Conservation (phyloP, 495 filamentous ascomycete genomes). For the Penicilliopsis zonata region DNA sequence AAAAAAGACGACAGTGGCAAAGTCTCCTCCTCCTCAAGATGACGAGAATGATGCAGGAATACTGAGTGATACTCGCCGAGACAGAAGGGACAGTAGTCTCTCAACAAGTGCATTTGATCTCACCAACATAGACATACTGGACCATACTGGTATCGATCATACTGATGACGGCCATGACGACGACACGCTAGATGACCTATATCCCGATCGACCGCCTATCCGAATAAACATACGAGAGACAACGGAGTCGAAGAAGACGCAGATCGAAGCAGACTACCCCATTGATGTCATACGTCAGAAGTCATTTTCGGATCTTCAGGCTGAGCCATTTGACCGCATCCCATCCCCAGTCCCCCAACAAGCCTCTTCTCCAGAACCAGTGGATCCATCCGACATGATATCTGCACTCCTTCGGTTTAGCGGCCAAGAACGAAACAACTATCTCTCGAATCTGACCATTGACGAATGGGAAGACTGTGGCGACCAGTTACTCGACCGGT, state of each 20-base stretch:
- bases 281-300: slow-evolving; percentile 29
- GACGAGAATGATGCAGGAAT: slow-evolving; percentile 15
- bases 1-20: slow-evolving; percentile 2
- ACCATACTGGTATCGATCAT: no score
- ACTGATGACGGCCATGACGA: slow-evolving; percentile 20
- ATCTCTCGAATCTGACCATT: slow-evolving; percentile 52
- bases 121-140: slow-evolving; percentile 21
- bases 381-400: slow-evolving; percentile 12
- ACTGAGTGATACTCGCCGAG: slow-evolving; percentile 13
- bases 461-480: slow-evolving; percentile 75
- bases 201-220: slow-evolving; percentile 9
- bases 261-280: slow-evolving; percentile 29
- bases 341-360: slow-evolving; percentile 12
- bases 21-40: slow-evolving; percentile 7
- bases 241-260: slow-evolving; percentile 21
- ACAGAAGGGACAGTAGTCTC: slow-evolving; percentile 16
- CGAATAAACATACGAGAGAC: slow-evolving; percentile 8
- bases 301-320: slow-evolving; percentile 29
- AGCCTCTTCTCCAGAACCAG: slow-evolving; percentile 5
- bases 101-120: slow-evolving; percentile 24
- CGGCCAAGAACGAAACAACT: slow-evolving; percentile 40
- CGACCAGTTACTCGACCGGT: slow-evolving; percentile 65
- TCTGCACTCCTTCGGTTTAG: slow-evolving; percentile 15
- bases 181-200: slow-evolving; percentile 23
- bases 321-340: slow-evolving; percentile 30